These are phyloP conservation scores for Saccharomyces hybrid DNA, from an alignment of 1,139 yeast species.

Conservation along the genomic window DNA sequence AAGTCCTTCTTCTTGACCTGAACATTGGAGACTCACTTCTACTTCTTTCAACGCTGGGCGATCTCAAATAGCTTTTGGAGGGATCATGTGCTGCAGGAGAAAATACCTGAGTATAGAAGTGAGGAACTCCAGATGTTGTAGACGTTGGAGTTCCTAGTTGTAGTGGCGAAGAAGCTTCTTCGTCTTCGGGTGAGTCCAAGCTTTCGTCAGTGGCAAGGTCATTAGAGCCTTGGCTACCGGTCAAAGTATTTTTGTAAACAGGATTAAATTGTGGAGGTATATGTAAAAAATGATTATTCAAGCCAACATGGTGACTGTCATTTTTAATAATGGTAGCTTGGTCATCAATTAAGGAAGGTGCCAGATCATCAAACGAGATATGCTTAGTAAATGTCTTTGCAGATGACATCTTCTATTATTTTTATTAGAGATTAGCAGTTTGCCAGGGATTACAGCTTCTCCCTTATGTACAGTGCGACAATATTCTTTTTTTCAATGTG, in stretches of 20 bases:
- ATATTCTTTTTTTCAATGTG: not conserved
- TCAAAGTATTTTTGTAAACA: constrained; percentile 9
- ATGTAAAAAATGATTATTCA: constrained; percentile 24
- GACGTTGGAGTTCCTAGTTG: not conserved
- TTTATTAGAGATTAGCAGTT: not conserved
- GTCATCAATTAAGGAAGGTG: constrained; percentile 28
- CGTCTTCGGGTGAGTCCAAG: not conserved
- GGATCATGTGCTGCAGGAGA: not conserved
- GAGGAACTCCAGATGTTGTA: not conserved
- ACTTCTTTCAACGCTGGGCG: constrained; percentile 3
- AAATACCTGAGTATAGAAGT: not conserved
- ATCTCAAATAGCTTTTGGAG: not conserved
- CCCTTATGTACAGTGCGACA: not conserved
- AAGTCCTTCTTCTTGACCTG: not conserved
- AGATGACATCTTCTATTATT: constrained; percentile 1
- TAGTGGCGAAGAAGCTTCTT: not conserved
- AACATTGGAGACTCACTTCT: constrained; percentile 10
- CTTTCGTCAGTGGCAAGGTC: not conserved
- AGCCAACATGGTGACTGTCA: constrained; percentile 17
- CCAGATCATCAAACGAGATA: constrained; percentile 30
- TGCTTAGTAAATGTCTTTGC: constrained; percentile 17
- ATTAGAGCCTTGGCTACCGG: not conserved
- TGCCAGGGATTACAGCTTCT: not conserved
- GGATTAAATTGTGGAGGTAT: constrained; percentile 30
- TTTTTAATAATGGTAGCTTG: constrained; percentile 19